phyloP scores from a whole-genome alignment of 2,329 filamentous ascomycete species.

The Metarhizium humberi region DNA sequence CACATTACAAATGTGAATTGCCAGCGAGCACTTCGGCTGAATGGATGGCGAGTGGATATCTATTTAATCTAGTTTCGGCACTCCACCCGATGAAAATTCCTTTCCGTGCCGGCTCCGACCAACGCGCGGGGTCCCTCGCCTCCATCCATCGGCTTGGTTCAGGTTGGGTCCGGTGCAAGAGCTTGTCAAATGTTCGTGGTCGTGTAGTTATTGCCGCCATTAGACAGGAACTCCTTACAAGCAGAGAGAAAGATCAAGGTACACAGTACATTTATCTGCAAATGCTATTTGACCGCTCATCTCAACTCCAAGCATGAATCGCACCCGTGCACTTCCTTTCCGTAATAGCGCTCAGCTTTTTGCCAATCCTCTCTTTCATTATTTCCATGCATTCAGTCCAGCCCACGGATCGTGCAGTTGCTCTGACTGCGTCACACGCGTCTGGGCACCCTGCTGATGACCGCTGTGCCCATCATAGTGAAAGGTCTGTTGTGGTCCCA shows the following conservation, averaged over 20 bases:
- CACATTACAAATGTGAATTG: no score
- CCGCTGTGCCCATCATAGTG: constrained; percentile 37
- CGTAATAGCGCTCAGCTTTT: background rate
- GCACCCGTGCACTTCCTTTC: background rate
- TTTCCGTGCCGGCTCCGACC: no score
- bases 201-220: no score
- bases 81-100: no score
- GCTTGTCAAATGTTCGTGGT: no score
- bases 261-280: background rate
- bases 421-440: constrained; percentile 21
- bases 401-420: constrained; percentile 41
- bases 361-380: background rate
- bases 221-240: no score
- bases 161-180: no score
- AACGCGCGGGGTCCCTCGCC: no score
- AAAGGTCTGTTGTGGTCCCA: constrained; percentile 54
- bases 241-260: background rate
- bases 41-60: no score
- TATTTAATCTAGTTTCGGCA: no score
- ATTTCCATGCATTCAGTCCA: constrained; percentile 42
- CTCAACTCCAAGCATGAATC: background rate
- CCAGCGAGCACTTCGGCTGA: no score
- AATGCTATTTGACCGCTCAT: background rate
- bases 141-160: no score
- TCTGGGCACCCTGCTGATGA: constrained; percentile 5